Evolutionary conservation across 1,139 yeast genomes (phyloP).

Genomic region (Saccharomyces uvarum): DNA sequence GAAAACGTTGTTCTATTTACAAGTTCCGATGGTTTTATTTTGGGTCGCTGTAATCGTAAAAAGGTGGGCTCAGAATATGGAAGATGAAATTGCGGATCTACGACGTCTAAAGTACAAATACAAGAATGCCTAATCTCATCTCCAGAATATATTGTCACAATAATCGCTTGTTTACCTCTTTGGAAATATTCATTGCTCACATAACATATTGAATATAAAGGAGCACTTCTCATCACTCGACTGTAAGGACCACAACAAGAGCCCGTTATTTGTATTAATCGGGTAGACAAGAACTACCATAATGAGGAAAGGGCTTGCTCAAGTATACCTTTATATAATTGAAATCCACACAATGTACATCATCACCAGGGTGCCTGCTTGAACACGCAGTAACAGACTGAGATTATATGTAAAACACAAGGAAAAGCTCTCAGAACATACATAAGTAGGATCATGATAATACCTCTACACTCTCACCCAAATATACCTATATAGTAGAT

Average conservation of each 20-base stretch:
- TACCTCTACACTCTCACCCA: too few relatives aligned
- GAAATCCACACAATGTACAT: too few relatives aligned
- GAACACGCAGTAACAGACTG: too few relatives aligned
- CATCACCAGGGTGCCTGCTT: too few relatives aligned
- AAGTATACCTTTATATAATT: background rate
- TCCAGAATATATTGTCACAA: background rate
- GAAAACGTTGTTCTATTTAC: constrained; percentile 13
- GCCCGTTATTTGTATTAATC: too few relatives aligned
- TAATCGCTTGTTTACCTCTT: background rate
- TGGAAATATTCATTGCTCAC: background rate
- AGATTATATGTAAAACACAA: too few relatives aligned
- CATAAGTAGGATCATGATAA: too few relatives aligned
- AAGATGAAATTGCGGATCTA: constrained; percentile 18
- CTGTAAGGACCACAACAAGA: background rate
- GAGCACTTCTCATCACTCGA: background rate
- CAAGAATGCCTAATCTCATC: constrained; percentile 20
- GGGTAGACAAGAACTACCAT: too few relatives aligned
- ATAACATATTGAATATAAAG: background rate
- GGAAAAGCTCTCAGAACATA: too few relatives aligned
- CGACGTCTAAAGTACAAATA: constrained; percentile 26
- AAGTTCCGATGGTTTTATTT: constrained; percentile 24
- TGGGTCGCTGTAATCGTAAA: constrained; percentile 17
- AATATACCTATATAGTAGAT: too few relatives aligned
- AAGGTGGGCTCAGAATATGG: constrained; percentile 20
- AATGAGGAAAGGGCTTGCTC: background rate